A percentile compares a stretch with the other conserved stretches of the same genome.
phyloP scores from a whole-genome alignment of 1,139 yeast genomes.

The Hemisphaericaspora xylanilytica region DNA sequence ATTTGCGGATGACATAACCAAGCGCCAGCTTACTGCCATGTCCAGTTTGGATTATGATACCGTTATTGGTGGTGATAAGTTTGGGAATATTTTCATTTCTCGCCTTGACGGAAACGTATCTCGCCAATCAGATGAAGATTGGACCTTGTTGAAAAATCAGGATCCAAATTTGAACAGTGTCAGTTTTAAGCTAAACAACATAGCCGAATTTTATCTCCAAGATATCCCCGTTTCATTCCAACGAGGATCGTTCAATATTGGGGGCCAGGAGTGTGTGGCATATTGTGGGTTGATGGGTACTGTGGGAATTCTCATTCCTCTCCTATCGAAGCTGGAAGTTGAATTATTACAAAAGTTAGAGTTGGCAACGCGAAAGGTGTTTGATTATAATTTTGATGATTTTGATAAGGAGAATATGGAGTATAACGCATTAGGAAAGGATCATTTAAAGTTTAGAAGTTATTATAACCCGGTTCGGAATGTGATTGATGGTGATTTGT shows the following conservation, averaged over 20 bases:
- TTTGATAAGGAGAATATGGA: slow-evolving; percentile 23
- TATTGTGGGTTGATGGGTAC: slow-evolving; percentile 83
- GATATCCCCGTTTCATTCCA: slow-evolving; percentile 70
- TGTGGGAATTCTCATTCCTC: slow-evolving; percentile 69
- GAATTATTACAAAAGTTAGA: slow-evolving; percentile 60
- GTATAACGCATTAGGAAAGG: slow-evolving; percentile 54
- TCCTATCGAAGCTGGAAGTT: slow-evolving; percentile 61
- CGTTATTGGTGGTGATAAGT: slow-evolving; percentile 82
- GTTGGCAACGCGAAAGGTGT: slow-evolving; percentile 39
- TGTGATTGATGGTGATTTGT: slow-evolving; percentile 83
- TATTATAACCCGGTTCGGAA: slow-evolving; percentile 75
- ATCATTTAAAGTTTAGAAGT: slow-evolving; percentile 67
- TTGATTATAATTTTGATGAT: slow-evolving; percentile 29
- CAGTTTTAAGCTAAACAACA: slow-evolving; percentile 49
- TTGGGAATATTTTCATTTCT: slow-evolving; percentile 73
- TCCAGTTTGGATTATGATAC: slow-evolving; percentile 70
- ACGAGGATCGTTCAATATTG: slow-evolving; percentile 52
- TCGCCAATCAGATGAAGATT: slow-evolving; percentile 48
- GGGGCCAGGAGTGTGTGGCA: slow-evolving; percentile 64
- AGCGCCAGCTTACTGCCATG: slow-evolving; percentile 65
- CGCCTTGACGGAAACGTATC: slow-evolving; percentile 53
- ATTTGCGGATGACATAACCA: slow-evolving; percentile 66
- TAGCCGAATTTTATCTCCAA: slow-evolving; percentile 63
- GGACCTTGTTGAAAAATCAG: slow-evolving; percentile 40
- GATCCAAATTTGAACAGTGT: slow-evolving; percentile 49